phyloP scores from a whole-genome alignment of 164 flowering plant species.

The Chloranthus sessilifolius region DNA sequence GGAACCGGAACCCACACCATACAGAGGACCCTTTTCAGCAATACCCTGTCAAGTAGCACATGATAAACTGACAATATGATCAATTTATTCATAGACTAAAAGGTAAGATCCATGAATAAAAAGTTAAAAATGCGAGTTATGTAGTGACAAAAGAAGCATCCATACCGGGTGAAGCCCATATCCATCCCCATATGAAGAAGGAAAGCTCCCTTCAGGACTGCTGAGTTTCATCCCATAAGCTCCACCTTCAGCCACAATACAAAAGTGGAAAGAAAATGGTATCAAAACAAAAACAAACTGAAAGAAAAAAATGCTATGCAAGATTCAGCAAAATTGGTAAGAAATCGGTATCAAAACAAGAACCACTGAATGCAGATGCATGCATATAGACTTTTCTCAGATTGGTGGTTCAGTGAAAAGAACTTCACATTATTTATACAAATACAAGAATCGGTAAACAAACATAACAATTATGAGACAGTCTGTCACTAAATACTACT shows the following conservation, averaged over 20 bases:
- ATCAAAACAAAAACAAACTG: not conserved
- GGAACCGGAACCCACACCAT: constrained; percentile 59
- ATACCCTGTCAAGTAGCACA: constrained; percentile 40
- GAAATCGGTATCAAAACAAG: not conserved
- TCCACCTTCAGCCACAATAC: constrained; percentile 45
- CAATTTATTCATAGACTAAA: not conserved
- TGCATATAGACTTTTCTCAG: no score
- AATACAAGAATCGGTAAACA: no score
- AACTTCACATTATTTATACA: no score
- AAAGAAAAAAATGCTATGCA: not conserved
- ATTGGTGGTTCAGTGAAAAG: no score
- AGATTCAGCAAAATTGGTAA: not conserved
- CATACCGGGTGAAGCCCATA: constrained; percentile 63
- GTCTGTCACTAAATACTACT: no score
- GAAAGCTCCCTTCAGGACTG: constrained; percentile 44
- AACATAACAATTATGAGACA: no score
- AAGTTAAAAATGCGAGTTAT: not conserved
- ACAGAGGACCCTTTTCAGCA: constrained; percentile 57
- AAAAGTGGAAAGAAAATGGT: not conserved
- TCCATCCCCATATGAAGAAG: constrained; percentile 62
- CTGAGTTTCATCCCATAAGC: constrained; percentile 52
- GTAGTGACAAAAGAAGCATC: not conserved
- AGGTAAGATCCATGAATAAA: no score
- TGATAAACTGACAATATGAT: not conserved
- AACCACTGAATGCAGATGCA: not conserved